Base-by-base conservation (phyloP, 768 basidiomycete genomes). In the Cystofilobasidium capitatum region DNA sequence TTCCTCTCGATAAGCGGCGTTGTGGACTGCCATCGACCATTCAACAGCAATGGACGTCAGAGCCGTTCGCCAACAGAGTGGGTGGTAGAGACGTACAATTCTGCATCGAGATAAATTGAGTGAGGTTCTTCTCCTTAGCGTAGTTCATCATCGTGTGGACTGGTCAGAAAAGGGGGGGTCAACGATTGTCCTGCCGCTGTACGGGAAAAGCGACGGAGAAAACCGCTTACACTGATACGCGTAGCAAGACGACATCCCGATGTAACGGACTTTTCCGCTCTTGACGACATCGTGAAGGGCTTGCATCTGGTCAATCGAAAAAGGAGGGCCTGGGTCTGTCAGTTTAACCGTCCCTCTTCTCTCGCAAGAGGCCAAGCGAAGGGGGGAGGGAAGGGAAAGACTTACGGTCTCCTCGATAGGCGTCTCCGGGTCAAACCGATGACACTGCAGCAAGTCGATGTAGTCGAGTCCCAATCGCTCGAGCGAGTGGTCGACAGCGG, bases 101-200 rank as follows among this genome's bases (percentile, higher is more conserved):
- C 74, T 86, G 85, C 85, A 86, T 85, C 0, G 83, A 83, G 72
- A 86, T 83, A 76, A 87, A 86, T 67, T 77, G 80, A 6, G 83
- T 83, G 78, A 82, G 82, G 3, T 79, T 79, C 73, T 86, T 82
- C 44, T 79, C 74, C 64, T 85, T 82, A 0, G 85, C 85, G 71
- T 85, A 85, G 73, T 83, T 42, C 61, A 44, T 36, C 66, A 68
- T 68, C 22, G 47, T 62, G n/a, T 44, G 39, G 61, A 68, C 55
- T 42, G 55, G 58, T 12, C n/a, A 40, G 14, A 20, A 2, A 26
- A 22, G 24, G 6, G 24, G 31, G n/a, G n/a, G n/a, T n/a, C n/a
- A n/a, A n/a, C n/a, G n/a, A n/a, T n/a, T n/a, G n/a, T n/a, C n/a
- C n/a, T n/a, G n/a, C n/a, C 14, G 29, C 5, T 37, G 4, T 14